phyloP scores from a whole-genome alignment of 352 stramenopile genomes.

The Globisporangium yorkense region DNA sequence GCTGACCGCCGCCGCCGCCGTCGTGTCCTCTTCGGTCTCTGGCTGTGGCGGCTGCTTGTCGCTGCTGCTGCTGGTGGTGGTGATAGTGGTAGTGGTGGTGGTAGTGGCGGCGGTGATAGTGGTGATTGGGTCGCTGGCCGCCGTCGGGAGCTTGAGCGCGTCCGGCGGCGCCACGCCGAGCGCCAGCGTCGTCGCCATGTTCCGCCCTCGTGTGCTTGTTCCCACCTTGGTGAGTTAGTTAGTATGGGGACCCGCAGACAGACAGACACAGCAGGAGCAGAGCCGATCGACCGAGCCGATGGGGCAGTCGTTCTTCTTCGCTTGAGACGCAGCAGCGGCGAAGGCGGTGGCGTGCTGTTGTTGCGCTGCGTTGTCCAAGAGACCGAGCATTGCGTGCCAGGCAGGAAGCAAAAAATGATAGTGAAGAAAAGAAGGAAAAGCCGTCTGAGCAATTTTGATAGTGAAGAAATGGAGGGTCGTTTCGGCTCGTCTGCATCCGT shows the following conservation, averaged over 20 bases:
- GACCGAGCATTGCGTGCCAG: too few relatives aligned
- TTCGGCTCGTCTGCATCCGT: not conserved
- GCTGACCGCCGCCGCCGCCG: not conserved
- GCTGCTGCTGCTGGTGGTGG: not conserved
- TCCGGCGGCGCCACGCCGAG: not conserved
- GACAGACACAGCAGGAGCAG: not conserved
- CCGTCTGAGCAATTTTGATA: not conserved
- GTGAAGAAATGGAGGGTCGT: not conserved
- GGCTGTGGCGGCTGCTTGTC: not conserved
- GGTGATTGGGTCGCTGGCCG: not conserved
- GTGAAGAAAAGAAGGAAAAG: not conserved
- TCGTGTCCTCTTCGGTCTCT: conserved; percentile 1
- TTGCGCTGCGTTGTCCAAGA: not conserved
- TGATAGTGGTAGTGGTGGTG: not conserved
- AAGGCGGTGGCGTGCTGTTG: not conserved
- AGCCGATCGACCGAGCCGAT: not conserved
- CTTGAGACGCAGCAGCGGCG: not conserved
- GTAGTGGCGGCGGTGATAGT: too few relatives aligned
- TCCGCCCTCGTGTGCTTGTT: not conserved
- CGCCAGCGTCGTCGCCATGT: not conserved
- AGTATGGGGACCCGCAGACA: not conserved
- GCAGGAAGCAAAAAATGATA: too few relatives aligned
- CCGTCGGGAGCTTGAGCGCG: not conserved
- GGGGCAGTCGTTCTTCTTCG: not conserved
- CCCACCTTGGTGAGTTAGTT: not conserved